Evolutionary conservation across 345 rosid genomes (phyloP).

Genomic region (Salix dunnii): DNA sequence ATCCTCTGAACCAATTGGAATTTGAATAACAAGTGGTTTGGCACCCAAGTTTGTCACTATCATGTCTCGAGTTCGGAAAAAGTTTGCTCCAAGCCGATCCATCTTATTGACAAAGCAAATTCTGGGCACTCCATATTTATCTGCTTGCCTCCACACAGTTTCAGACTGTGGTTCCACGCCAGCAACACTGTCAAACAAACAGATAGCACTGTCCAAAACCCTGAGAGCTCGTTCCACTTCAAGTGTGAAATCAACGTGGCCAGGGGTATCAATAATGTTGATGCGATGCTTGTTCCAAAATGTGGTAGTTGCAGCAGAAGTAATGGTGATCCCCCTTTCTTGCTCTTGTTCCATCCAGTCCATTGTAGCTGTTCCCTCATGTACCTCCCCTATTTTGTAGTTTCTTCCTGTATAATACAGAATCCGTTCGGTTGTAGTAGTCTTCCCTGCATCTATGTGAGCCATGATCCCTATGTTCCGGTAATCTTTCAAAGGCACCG

Average conservation of each 20-base stretch:
- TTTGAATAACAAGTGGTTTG: slow-evolving; percentile 79
- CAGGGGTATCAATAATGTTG: slow-evolving; percentile 94
- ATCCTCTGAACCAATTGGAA: slow-evolving; percentile 91
- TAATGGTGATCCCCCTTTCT: slow-evolving; percentile 96
- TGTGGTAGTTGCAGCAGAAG: slow-evolving; percentile 95
- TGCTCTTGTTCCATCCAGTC: slow-evolving; percentile 99
- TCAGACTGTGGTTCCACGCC: slow-evolving; percentile 99
- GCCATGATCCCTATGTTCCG: slow-evolving; percentile 98
- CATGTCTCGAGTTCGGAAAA: slow-evolving; percentile 92
- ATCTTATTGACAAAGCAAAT: slow-evolving; percentile 94
- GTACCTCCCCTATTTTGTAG: slow-evolving; percentile 97
- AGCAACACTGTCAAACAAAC: slow-evolving; percentile 97
- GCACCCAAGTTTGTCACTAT: slow-evolving; percentile 92
- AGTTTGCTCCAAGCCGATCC: slow-evolving; percentile 98
- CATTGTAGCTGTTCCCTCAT: slow-evolving; percentile 98
- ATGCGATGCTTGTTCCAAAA: slow-evolving; percentile 88
- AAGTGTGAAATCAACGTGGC: slow-evolving; percentile 93
- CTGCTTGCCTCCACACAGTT: slow-evolving; percentile 99
- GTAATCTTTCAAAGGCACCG: slow-evolving; percentile 74
- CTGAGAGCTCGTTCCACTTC: slow-evolving; percentile 97
- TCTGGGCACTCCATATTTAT: slow-evolving; percentile 93
- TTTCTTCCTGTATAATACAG: slow-evolving; percentile 89
- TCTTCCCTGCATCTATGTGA: slow-evolving; percentile 98
- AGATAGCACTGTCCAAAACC: slow-evolving; percentile 93
- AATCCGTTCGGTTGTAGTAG: slow-evolving; percentile 88